phyloP scores from a whole-genome alignment of 1,139 yeast species.

The Diutina siamensis region DNA sequence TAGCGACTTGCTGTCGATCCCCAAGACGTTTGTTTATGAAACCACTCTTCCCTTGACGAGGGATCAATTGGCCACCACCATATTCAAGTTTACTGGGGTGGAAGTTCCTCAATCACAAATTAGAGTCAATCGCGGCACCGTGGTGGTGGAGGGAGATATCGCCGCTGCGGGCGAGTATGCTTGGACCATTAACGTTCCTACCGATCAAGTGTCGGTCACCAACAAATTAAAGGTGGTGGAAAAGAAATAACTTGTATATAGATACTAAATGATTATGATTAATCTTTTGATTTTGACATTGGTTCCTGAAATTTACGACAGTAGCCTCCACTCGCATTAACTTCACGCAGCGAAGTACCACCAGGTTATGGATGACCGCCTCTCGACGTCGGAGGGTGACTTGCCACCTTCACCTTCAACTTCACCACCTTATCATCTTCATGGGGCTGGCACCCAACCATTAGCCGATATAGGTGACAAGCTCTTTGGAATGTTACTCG shows the following conservation, averaged over 20 bases:
- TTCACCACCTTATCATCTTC: too few relatives aligned
- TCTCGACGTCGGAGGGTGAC: too few relatives aligned
- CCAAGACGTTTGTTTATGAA: slow-evolving; percentile 16
- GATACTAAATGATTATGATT: not conserved
- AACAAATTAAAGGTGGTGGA: slow-evolving; percentile 9
- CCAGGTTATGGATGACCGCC: too few relatives aligned
- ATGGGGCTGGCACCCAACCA: too few relatives aligned
- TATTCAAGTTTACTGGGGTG: slow-evolving; percentile 22
- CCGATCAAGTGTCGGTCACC: slow-evolving; percentile 14
- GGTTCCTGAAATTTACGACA: too few relatives aligned
- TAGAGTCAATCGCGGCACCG: slow-evolving; percentile 10
- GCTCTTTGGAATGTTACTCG: slow-evolving; percentile 54
- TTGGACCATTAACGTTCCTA: slow-evolving; percentile 18
- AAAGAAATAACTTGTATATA: not conserved
- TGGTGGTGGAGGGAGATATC: slow-evolving; percentile 13
- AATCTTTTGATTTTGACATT: too few relatives aligned
- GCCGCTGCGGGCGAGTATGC: slow-evolving; percentile 20
- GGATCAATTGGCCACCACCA: slow-evolving; percentile 14
- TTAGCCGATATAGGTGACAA: slow-evolving; percentile 37
- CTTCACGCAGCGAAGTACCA: too few relatives aligned
- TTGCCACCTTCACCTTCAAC: too few relatives aligned
- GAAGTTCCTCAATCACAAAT: slow-evolving; percentile 18
- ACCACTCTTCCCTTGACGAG: slow-evolving; percentile 20
- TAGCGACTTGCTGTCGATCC: slow-evolving; percentile 23
- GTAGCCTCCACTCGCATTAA: too few relatives aligned